A percentile compares a stretch with the other conserved stretches of the same genome.
Evolutionary conservation across 75 land plant genomes (phyloP).

Genomic region (Ceratopteris richardii): DNA sequence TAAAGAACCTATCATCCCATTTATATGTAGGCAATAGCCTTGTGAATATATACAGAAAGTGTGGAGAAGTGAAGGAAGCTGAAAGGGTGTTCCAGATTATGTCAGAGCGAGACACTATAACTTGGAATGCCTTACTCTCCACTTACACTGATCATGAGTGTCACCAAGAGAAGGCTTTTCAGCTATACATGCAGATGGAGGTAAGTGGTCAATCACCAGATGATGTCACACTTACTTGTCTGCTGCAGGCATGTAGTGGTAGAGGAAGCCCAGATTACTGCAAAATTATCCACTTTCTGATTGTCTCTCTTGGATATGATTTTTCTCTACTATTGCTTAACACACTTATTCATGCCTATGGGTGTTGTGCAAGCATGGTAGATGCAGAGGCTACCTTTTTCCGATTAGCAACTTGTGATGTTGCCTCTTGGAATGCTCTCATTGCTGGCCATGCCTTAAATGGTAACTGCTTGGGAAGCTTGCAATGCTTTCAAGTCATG

Average conservation of each 20-base stretch:
- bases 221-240: background rate
- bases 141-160: conserved; percentile 18
- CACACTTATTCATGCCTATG: conserved; percentile 2
- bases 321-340: background rate
- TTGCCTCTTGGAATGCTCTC: conserved; percentile 11
- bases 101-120: conserved; percentile 10
- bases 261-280: background rate
- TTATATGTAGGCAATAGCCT: conserved; percentile 6
- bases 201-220: background rate
- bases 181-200: conserved; percentile 3
- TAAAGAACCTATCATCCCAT: conserved; percentile 3
- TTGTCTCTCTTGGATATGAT: background rate
- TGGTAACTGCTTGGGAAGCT: conserved; percentile 17
- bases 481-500: conserved; percentile 20
- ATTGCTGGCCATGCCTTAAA: conserved; percentile 26
- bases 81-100: background rate
- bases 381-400: background rate
- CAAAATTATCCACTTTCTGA: background rate
- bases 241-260: background rate
- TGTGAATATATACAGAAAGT: conserved; percentile 15
- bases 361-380: conserved; percentile 5
- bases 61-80: conserved; percentile 11
- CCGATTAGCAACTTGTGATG: background rate
- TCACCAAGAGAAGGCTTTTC: background rate
- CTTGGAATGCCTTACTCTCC: conserved; percentile 25